Evolutionary conservation across 495 filamentous ascomycete genomes (phyloP).

Genomic region (Trichocladium antarcticum): DNA sequence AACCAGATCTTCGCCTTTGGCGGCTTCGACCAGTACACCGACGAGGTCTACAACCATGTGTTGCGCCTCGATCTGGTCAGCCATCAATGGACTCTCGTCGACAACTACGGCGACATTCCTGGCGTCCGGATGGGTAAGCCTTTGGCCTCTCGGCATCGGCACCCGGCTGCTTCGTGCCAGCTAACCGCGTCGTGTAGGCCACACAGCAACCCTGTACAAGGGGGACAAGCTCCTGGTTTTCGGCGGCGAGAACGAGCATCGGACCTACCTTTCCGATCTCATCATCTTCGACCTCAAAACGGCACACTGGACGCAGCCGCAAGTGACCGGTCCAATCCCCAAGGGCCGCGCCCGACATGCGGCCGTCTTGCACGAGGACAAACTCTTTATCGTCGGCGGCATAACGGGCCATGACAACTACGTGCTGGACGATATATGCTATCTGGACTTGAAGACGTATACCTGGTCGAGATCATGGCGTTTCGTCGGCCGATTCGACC

Average conservation of each 20-base stretch:
- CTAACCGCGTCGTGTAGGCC: conserved; percentile 44
- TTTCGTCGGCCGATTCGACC: conserved; percentile 87
- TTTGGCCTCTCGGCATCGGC: not conserved
- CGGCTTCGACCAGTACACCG: conserved; percentile 97
- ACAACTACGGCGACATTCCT: conserved; percentile 97
- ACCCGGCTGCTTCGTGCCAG: not conserved
- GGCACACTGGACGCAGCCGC: conserved; percentile 86
- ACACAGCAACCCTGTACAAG: conserved; percentile 90
- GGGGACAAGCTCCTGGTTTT: conserved; percentile 91
- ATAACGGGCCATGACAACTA: conserved; percentile 78
- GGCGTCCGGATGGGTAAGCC: conserved; percentile 89
- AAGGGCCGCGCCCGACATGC: conserved; percentile 87
- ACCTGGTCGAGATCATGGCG: conserved; percentile 96
- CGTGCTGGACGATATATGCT: conserved; percentile 89
- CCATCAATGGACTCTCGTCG: conserved; percentile 86
- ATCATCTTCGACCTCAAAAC: conserved; percentile 92
- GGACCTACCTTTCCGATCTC: conserved; percentile 87
- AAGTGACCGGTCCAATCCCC: conserved; percentile 69
- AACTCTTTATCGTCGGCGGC: conserved; percentile 86
- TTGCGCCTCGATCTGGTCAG: conserved; percentile 73
- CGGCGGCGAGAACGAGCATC: conserved; percentile 94
- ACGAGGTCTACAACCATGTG: conserved; percentile 99
- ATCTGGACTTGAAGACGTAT: conserved; percentile 91
- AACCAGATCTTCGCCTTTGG: conserved; percentile 97
- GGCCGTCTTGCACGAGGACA: conserved; percentile 89